Base-by-base conservation (phyloP, 495 filamentous ascomycete species). In the Xylaria intraflava region DNA sequence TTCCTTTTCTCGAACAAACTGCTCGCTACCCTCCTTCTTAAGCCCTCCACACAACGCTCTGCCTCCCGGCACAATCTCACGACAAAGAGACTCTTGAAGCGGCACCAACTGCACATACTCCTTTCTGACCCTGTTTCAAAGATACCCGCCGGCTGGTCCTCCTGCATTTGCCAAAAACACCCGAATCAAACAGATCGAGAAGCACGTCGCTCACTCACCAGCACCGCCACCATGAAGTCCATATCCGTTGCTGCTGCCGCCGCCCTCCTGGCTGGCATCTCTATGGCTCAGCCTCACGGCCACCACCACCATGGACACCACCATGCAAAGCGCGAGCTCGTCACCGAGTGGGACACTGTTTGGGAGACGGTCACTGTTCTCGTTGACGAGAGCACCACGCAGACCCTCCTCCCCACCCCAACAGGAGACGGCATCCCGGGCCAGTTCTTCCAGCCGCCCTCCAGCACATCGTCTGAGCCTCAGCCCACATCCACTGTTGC, bases 341-440 rank as follows among this genome's bases (percentile, higher is more conserved):
- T 75, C 47, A 78, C 75, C 9, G 65, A 72, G 22, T 74, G 64
- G 43, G 74, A 75, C 49, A 76, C 69, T 17, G 71, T 78, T 45
- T 69, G 61, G 59, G 65, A 78, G 60, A 66, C 71, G n/a, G 69
- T 74, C n/a, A 78, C 74, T 31, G 66, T 70, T 56, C 30, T 74
- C 45, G 62, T 76, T 38, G 72, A 73, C 46, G 67, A 70, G 20
- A 67, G 62, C 30, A 65, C 68, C 45, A 75, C 77, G 31, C 55
- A 73, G 53, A 57, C 60, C 30, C 58, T 75, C 56, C 43, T 58
- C 23, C 69, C 75, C 6, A 56, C 65, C 41, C 43, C 58, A 26
- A 49, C 65, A 43, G 41, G 47, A 16, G 49, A 65, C n/a, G 50
- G 48, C 19, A 41, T 46, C 17, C 66, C 72, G 1, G 72, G 57